Evolutionary conservation across 345 rosid genomes (phyloP), one percentile per base, ranked within the genome.

Genomic region (Salix brachista): DNA sequence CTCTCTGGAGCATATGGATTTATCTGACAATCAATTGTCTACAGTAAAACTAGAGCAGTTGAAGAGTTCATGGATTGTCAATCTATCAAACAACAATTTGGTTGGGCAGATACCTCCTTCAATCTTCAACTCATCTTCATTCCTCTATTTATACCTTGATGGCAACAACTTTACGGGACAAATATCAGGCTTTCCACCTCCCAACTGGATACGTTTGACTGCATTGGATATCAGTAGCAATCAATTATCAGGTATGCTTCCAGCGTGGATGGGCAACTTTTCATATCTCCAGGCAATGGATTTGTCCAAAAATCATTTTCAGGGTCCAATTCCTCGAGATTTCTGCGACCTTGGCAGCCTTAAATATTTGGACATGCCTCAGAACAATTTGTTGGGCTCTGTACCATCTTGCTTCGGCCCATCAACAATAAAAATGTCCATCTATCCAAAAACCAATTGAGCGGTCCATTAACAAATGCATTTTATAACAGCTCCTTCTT

Each of bases 21-120:
- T 82, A 37, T 82, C 84, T 0, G 13, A 60, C 42, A 85, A 82
- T 64, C 52, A 46, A 12, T 46, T 46, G 52, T 46, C 52, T 46
- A 46, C 5, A 16, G 18, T 13, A 46, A 46, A 46, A 46, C 52
- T 46, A 16, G 52, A 46, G 52, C 52, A 46, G 52, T 16, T 46
- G 52, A 46, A 46, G 18, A 13, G 18, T 12, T 12, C 18, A 16
- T 12, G 18, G 52, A 3, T 46, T 46, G 18, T 46, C 52, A 46
- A 12, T 4, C 52, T 46, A 13, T 46, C 52, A 46, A 46, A 46
- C 52, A 46, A 46, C 52, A 46, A 46, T 46, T 46, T 46, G 52
- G 52, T 4, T 16, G 52, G 16, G 52, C 19, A 46, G 8, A 52
- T 62, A 18, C 56, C 25, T 78, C 76, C 75, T 48, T 2, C 19